Evolutionary conservation across 179 eudicot genomes (phyloP), one percentile per base, ranked within the genome.

Genomic region (Camellia oleifera): DNA sequence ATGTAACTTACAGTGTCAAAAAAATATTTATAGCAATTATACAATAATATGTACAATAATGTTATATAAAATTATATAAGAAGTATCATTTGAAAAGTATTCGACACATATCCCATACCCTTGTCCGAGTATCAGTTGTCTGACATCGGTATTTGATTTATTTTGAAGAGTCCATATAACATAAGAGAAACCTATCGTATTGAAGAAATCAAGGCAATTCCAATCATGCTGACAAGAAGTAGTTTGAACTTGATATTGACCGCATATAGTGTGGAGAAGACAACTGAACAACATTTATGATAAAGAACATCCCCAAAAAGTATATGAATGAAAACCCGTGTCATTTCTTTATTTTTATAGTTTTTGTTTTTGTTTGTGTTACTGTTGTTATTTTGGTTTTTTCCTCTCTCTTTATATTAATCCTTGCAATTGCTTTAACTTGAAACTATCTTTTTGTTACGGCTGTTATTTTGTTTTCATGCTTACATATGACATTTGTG

Each of bases 251-350:
- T 70, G 90, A 92, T 74, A 79, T 92, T 82, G 90, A 90, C 14
- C 91, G 96, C 48, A 89, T 92, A 68, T 77, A 87, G 83, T 81
- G 87, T 58, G 90, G 92, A 76, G 93, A 89, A 52, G 93, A 92
- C 79, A 77, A 13, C 69, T 87, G 93, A 42, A 90, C 96, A 13
- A 92, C 93, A 23, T 79, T 92, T 71, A 92, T 92, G 94, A 89
- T 92, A n/a, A 92, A 90, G 82, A 92, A 92, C 77, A 92, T 92
- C 81, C 96, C 96, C 48, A 92, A 92, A 88, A 92, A 92, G 96
- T 92, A 89, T 68, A 88, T 83, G 62, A 42, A 75, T 60, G 75
- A 77, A 32, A 23, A 14, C 18, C 26, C 67, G 44, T 44, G 32
- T 78, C 52, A 8, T 81, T 44, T 80, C 18, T 65, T 48, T 32